phyloP scores from a whole-genome alignment of 2,329 filamentous ascomycete genomes.

The Emergomyces pasteurianus region DNA sequence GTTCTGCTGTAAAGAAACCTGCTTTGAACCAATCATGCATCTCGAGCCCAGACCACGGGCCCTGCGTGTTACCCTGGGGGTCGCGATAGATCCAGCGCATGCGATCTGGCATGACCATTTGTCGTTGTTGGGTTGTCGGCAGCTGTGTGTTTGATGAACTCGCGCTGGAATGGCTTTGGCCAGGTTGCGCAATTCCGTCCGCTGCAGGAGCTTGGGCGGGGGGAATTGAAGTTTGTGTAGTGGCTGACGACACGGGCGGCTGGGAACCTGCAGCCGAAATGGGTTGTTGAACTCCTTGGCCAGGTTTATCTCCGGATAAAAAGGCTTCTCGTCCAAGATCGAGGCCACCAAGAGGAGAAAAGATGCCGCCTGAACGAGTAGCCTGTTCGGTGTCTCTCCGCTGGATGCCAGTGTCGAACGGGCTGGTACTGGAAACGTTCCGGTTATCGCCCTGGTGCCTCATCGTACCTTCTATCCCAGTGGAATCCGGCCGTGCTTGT shows the following conservation, averaged over 20 bases:
- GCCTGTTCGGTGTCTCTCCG: slow-evolving; percentile 17
- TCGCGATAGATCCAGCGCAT: slow-evolving; percentile 99
- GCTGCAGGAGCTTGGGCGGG: slow-evolving; percentile 18
- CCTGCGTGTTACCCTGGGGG: slow-evolving; percentile 81
- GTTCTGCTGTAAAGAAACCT: slow-evolving; percentile 88
- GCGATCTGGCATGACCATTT: slow-evolving; percentile 97
- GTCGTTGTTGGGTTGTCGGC: slow-evolving; percentile 57
- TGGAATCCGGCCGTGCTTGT: slow-evolving; percentile 48
- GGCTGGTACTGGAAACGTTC: slow-evolving; percentile 50
- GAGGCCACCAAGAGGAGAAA: slow-evolving; percentile 21
- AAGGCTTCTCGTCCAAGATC: slow-evolving; percentile 16
- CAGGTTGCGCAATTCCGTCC: slow-evolving; percentile 20
- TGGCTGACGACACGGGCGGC: slow-evolving; percentile 25
- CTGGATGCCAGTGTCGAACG: slow-evolving; percentile 34
- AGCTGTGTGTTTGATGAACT: slow-evolving; percentile 55
- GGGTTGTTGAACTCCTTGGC: slow-evolving; percentile 17
- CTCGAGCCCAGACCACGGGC: slow-evolving; percentile 88
- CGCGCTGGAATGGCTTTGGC: slow-evolving; percentile 21
- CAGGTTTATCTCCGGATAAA: slow-evolving; percentile 19
- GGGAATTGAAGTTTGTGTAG: slow-evolving; percentile 16
- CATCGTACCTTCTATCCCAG: slow-evolving; percentile 44
- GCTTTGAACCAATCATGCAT: slow-evolving; percentile 99
- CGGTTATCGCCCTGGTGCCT: slow-evolving; percentile 43
- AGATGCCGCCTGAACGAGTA: slow-evolving; percentile 22
- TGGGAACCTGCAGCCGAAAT: slow-evolving; percentile 23